Percentiles rank a stretch among this genome's conserved stretches.
phyloP scores from a whole-genome alignment of 2,329 filamentous ascomycete genomes.

The Bipolaris bicolor region DNA sequence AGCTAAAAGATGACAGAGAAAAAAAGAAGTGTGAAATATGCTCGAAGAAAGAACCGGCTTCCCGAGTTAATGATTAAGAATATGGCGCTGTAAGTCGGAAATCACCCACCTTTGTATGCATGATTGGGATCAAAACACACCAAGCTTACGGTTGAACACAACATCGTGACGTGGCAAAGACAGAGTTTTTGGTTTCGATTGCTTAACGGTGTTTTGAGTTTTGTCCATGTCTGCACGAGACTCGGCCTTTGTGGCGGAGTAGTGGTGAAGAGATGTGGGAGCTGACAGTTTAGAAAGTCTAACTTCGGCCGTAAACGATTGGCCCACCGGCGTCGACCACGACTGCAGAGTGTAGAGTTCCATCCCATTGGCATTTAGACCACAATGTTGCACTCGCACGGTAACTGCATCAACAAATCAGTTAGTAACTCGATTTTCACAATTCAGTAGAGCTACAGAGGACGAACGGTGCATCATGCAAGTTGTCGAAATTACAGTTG shows the following conservation, averaged over 20 bases:
- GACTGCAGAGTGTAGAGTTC: constrained; percentile 1
- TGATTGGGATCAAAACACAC: constrained; percentile 1
- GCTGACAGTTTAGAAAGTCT: constrained; percentile 2
- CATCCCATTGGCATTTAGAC: not conserved
- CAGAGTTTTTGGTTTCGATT: not conserved
- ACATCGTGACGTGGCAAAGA: constrained; percentile 4
- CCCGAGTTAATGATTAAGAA: not conserved
- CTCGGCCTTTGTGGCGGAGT: constrained; percentile 3
- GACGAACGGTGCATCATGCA: not conserved
- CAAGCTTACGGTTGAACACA: not conserved
- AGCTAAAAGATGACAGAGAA: not conserved
- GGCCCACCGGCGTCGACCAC: constrained; percentile 4
- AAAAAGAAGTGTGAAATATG: not conserved
- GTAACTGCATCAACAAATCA: not conserved
- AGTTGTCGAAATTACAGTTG: not conserved
- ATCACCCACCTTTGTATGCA: not conserved
- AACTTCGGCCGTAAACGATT: constrained; percentile 5
- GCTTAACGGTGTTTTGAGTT: not conserved
- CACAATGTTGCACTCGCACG: not conserved
- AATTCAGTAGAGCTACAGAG: not conserved
- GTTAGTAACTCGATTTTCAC: not conserved
- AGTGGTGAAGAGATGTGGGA: constrained; percentile 5
- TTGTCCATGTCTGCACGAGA: not conserved
- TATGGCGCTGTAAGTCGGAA: not conserved
- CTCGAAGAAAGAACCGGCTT: not conserved